Conservation (phyloP, 2,329 filamentous ascomycete genomes). For the Paecilomyces sp. region DNA sequence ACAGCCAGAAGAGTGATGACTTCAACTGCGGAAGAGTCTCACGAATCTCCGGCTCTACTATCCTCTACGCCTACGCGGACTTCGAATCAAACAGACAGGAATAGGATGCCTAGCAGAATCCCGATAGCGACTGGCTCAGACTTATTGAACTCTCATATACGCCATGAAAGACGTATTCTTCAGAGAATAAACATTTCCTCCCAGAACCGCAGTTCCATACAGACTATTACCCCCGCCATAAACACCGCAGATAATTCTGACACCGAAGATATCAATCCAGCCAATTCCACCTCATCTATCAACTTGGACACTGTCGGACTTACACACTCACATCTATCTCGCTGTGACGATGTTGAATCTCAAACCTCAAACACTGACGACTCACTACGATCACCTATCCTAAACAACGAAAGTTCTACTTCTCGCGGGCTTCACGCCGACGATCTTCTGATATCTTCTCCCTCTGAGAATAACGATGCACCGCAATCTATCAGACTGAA, state of each 20-base stretch:
- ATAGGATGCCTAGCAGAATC: not conserved
- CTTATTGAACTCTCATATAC: not conserved
- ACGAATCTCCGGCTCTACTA: not conserved
- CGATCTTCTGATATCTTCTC: too few relatives aligned
- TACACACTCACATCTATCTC: too few relatives aligned
- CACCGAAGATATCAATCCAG: not conserved
- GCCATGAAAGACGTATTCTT: not conserved
- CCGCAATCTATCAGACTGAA: not conserved
- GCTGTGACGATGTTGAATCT: not conserved
- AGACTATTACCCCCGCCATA: too few relatives aligned
- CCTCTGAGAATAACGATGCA: too few relatives aligned
- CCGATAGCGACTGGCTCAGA: not conserved
- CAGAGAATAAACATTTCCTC: not conserved
- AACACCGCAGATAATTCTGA: too few relatives aligned
- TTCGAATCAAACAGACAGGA: too few relatives aligned
- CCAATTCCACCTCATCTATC: not conserved
- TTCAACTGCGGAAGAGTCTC: not conserved
- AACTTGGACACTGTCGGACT: conserved; percentile 8
- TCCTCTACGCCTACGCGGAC: too few relatives aligned
- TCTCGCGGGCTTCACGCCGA: too few relatives aligned
- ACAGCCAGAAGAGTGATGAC: not conserved
- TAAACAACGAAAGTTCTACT: too few relatives aligned
- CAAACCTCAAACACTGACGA: conserved; percentile 8
- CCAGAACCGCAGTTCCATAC: not conserved
- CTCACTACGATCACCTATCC: too few relatives aligned